Base-by-base conservation (phyloP, 805 yeast genomes). In the Saccharomycopsis babjevae region DNA sequence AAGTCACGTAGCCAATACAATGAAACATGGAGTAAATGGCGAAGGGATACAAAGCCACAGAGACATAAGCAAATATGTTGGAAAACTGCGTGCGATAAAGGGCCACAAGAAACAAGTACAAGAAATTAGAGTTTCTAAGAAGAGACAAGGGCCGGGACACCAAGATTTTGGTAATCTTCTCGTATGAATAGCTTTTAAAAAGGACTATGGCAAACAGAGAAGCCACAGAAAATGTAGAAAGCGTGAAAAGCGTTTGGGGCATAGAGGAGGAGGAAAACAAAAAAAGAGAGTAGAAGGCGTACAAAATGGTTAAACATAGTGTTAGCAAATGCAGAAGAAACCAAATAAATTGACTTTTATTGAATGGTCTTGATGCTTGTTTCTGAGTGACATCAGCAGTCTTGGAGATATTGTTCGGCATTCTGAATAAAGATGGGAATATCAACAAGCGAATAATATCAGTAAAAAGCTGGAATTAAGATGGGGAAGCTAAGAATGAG, bases 1-100 rank as follows among this genome's bases (percentile, higher is more conserved):
- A 77, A 68, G 80, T 83, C 66, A 80, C 71, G 71, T 85, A 86
- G 52, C 80, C 78, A 67, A 84, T 75, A 5, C 82, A 79, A 72
- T 86, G 91, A 77, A 85, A 86, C 1, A 80, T 62, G 5, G 89
- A 83, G 71, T 79, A 86, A 57, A 85, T 77, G 18, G 80, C 77
- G 67, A 85, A 86, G 34, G 90, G 84, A 64, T 83, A 76, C 62
- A 84, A 72, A 2, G 84, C 76, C 62, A 81, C 81, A 5, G 75
- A 68, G 42, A 81, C 68, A 64, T 76, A 67, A 72, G 69, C 65
- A 71, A 73, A 66, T 69, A 75, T 66, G 66, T 78, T 65, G 73
- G 77, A 46, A 75, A 83, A 71, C 74, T 77, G 71, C 68, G 76
- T 71, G 74, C 68, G 73, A 67, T 68, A 74, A 42, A 65, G 73